Base-by-base conservation (phyloP, 768 basidiomycete genomes). In the Lactarius pseudohatsudake region DNA sequence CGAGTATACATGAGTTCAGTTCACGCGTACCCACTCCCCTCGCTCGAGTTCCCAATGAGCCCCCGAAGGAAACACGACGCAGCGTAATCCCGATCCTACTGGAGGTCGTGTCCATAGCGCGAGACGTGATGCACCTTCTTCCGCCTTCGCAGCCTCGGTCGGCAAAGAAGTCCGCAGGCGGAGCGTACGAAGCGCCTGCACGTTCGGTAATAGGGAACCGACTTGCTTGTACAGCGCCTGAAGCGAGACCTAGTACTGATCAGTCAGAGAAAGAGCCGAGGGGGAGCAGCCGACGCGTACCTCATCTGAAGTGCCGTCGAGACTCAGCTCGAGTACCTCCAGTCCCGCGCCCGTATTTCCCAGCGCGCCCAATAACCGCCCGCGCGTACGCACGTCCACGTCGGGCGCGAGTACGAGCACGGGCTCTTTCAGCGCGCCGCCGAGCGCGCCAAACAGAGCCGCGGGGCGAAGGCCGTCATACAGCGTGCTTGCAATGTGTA, bases 61-160 rank as follows among this genome's bases (percentile, higher is more conserved):
- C 22, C 73, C 72, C 0, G 74, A 72, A 13, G 75, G 72, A 62
- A 77, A 76, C 4, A 72, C 67, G 57, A 75, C 75, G 30, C 36
- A 36, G 11, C 68, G 62, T 18, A 77, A 65, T 32, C 61, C 57
- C 6, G 72, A 66, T 22, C 75, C 75, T 63, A 66, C 58, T 43
- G 71, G 71, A 43, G 69, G 58, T 73, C 76, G 76, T 16, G 67
- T 64, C 62, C 60, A 71, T 26, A 76, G 68, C 63, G 72, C 70
- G 34, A 70, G 65, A 36, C 75, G 70, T 65, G 75, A 73, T 32
- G 71, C 72, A 34, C 59, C 54, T 50, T 64, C 57, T 74, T 78
- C 71, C 78, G 80, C 72, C 78, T 81, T 41, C 0, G 22, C 32
- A 62, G 78, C 26, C 65, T 80, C 74, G 71, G 80, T 11, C 75